These are phyloP conservation scores for Aspergillus pseudoterreus DNA, from an alignment of 2,329 filamentous ascomycete species.

Conservation along the genomic window DNA sequence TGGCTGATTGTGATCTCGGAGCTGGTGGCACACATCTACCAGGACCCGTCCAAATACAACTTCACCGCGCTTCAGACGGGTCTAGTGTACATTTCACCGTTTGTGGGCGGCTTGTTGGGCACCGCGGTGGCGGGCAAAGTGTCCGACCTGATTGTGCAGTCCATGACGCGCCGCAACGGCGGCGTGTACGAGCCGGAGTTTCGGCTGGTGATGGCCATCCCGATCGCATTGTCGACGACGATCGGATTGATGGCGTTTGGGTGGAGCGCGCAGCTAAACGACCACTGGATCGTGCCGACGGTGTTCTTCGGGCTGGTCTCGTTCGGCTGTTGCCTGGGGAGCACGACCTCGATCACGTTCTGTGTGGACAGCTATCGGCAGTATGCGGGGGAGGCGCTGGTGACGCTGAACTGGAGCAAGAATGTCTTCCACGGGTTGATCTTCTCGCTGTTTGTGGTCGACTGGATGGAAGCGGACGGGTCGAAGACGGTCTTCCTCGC, in stretches of 20 bases:
- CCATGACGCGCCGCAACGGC: slow-evolving; percentile 80
- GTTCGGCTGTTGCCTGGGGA: slow-evolving; percentile 86
- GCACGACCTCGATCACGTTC: slow-evolving; percentile 89
- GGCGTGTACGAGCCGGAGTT: slow-evolving; percentile 95
- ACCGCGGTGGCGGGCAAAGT: slow-evolving; percentile 86
- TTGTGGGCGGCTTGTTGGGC: slow-evolving; percentile 83
- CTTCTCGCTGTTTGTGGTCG: slow-evolving; percentile 82
- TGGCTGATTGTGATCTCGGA: slow-evolving; percentile 97
- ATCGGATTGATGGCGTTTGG: slow-evolving; percentile 92
- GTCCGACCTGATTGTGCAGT: slow-evolving; percentile 78
- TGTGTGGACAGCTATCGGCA: slow-evolving; percentile 90
- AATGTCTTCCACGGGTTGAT: slow-evolving; percentile 88
- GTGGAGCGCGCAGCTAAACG: slow-evolving; percentile 74
- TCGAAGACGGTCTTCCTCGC: slow-evolving; percentile 75
- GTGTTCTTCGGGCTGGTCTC: slow-evolving; percentile 89
- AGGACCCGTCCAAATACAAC: slow-evolving; percentile 65
- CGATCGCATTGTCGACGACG: slow-evolving; percentile 72
- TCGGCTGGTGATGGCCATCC: slow-evolving; percentile 79
- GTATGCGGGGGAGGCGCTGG: slow-evolving; percentile 89
- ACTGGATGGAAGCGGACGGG: slow-evolving; percentile 74
- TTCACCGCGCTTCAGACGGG: slow-evolving; percentile 79
- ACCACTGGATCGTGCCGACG: slow-evolving; percentile 88
- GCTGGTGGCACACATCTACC: slow-evolving; percentile 76
- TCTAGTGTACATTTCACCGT: slow-evolving; percentile 84
- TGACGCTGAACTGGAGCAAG: slow-evolving; percentile 92